These are phyloP conservation scores for Thelonectria discophora DNA, from an alignment of 2,329 filamentous ascomycete genomes.

Conservation along the genomic window DNA sequence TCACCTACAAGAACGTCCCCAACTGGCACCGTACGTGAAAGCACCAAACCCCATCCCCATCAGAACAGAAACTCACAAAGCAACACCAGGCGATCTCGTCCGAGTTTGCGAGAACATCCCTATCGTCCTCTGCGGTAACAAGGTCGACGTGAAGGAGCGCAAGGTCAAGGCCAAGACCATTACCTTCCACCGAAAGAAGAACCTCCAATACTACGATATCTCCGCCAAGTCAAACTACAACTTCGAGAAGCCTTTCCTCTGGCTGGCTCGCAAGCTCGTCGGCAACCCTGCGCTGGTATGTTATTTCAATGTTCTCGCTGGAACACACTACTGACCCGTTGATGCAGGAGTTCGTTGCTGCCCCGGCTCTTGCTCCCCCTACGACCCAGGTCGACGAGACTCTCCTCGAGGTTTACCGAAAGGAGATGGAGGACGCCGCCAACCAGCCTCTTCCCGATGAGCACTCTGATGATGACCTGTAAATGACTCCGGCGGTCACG, in stretches of 20 bases:
- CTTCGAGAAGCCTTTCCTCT: slow-evolving; percentile 99
- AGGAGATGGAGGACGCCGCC: slow-evolving; percentile 87
- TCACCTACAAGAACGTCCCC: slow-evolving; percentile 99
- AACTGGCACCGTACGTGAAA: slow-evolving; percentile 96
- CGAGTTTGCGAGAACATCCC: slow-evolving; percentile 99
- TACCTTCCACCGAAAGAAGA: slow-evolving; percentile 99
- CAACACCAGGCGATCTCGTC: slow-evolving; percentile 83
- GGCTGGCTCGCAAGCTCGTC: slow-evolving; percentile 97
- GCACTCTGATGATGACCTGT: slow-evolving; percentile 79
- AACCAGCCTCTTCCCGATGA: slow-evolving; percentile 91
- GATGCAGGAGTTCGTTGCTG: slow-evolving; percentile 90
- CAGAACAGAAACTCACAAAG: slow-evolving; percentile 29
- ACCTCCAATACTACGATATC: slow-evolving; percentile 99
- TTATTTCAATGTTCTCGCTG: background rate
- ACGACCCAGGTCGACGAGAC: slow-evolving; percentile 88
- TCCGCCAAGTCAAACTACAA: slow-evolving; percentile 99
- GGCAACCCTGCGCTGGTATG: slow-evolving; percentile 73
- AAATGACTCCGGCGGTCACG: slow-evolving; percentile 50
- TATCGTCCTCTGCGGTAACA: slow-evolving; percentile 98
- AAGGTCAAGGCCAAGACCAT: slow-evolving; percentile 99
- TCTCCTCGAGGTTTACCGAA: slow-evolving; percentile 81
- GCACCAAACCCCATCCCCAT: background rate
- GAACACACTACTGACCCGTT: slow-evolving; percentile 41
- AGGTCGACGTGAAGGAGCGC: slow-evolving; percentile 99
- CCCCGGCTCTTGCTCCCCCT: slow-evolving; percentile 91